A percentile compares a stretch with the other conserved stretches of the same genome.
These are phyloP conservation scores for Apiotrichum brassicae DNA, from an alignment of 1,284 basidiomycete genomes.

Conservation along the genomic window DNA sequence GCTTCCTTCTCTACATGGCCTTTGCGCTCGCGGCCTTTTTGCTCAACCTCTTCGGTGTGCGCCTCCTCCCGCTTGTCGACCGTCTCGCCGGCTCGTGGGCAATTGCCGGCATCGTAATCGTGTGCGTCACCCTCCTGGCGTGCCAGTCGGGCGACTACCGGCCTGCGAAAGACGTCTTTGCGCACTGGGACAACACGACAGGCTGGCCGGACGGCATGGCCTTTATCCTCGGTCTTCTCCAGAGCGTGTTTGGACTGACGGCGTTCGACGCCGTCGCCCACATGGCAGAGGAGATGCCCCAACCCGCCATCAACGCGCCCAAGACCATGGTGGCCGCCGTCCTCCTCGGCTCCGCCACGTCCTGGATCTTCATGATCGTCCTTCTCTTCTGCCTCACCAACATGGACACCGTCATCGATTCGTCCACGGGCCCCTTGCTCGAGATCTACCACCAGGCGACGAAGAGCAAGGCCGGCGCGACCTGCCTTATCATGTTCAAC, in stretches of 20 bases:
- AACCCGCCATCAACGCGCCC: constrained; percentile 12
- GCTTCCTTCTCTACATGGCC: constrained; percentile 8
- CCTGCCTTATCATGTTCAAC: constrained; percentile 49
- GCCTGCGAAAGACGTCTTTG: constrained; percentile 39
- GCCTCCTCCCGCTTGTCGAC: constrained; percentile 8
- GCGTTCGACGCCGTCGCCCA: constrained; percentile 32
- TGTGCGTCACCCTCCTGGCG: constrained; percentile 26
- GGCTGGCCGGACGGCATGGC: constrained; percentile 24
- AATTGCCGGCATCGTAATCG: constrained; percentile 37
- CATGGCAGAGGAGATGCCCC: constrained; percentile 33
- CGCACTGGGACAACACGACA: constrained; percentile 30
- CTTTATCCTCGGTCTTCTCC: constrained; percentile 43
- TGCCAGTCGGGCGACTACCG: constrained; percentile 27
- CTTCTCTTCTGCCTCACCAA: constrained; percentile 63
- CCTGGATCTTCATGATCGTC: constrained; percentile 58
- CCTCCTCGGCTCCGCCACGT: constrained; percentile 55
- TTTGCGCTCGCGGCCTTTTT: constrained; percentile 1
- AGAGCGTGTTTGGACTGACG: constrained; percentile 14
- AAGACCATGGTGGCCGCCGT: constrained; percentile 50
- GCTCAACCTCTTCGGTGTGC: constrained; percentile 11
- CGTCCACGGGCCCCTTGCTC: constrained; percentile 58
- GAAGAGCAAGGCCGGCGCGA: constrained; percentile 52
- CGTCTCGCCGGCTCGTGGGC: constrained; percentile 23
- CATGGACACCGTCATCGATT: constrained; percentile 52
- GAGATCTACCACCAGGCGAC: constrained; percentile 60